A percentile compares a stretch with the other conserved stretches of the same genome.
These are phyloP conservation scores for Lasiosphaeria ovina DNA, from an alignment of 495 filamentous ascomycete genomes.

Conservation along the genomic window DNA sequence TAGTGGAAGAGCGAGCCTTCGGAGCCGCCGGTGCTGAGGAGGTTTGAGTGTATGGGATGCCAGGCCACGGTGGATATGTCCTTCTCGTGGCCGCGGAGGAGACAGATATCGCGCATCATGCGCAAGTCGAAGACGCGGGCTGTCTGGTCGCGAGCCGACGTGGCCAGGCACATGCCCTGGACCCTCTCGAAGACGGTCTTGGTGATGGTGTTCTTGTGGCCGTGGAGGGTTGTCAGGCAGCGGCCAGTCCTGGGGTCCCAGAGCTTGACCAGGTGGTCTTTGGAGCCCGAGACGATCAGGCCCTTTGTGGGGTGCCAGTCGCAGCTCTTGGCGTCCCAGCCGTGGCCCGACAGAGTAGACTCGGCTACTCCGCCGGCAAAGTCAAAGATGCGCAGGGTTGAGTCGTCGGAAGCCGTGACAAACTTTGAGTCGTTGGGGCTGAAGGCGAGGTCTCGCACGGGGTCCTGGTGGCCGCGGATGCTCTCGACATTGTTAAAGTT, in stretches of 20 bases:
- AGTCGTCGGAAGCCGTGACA: conserved; percentile 92
- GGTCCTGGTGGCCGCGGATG: conserved; percentile 84
- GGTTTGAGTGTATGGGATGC: conserved; percentile 85
- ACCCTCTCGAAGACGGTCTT: conserved; percentile 83
- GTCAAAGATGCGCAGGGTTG: conserved; percentile 90
- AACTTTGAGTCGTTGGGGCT: conserved; percentile 93
- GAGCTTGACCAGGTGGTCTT: conserved; percentile 94
- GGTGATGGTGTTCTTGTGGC: conserved; percentile 95
- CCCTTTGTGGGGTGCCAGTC: conserved; percentile 98
- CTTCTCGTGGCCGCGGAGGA: conserved; percentile 90
- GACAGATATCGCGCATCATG: conserved; percentile 96
- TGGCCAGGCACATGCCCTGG: conserved; percentile 80
- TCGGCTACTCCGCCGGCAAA: conserved; percentile 85
- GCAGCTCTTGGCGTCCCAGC: conserved; percentile 93
- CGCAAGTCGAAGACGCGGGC: conserved; percentile 90
- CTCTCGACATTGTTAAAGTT: conserved; percentile 99
- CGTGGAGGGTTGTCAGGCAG: conserved; percentile 89
- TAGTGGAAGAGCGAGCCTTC: conserved; percentile 92
- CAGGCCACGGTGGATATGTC: conserved; percentile 89
- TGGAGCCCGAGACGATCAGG: conserved; percentile 90
- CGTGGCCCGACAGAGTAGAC: conserved; percentile 78
- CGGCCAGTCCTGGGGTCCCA: conserved; percentile 92
- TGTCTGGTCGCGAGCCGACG: conserved; percentile 87
- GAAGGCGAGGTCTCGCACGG: conserved; percentile 89
- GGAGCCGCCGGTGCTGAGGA: conserved; percentile 86